Evolutionary conservation across 78 protist genomes (phyloP).

Genomic region (Creolimax fragrantissima): DNA sequence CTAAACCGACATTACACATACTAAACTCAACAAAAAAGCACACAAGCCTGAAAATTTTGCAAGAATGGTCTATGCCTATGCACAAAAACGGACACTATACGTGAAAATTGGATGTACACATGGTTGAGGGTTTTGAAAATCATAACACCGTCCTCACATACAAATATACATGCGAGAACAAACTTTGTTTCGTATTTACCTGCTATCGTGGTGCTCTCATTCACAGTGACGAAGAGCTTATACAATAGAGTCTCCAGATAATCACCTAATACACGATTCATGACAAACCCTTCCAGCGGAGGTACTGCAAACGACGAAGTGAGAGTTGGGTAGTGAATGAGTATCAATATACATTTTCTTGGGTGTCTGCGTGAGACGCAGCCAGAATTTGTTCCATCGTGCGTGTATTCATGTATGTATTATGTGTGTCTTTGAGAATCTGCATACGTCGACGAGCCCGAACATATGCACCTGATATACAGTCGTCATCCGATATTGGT

Average conservation of each 20-base stretch:
- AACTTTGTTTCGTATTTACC: neutral
- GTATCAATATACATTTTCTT: neutral
- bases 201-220: slow-evolving; percentile 75
- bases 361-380: neutral
- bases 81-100: too few relatives aligned
- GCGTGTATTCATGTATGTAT: neutral
- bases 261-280: slow-evolving; percentile 80
- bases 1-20: too few relatives aligned
- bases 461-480: slow-evolving; percentile 10
- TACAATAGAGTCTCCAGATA: slow-evolving; percentile 75
- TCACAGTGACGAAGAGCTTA: slow-evolving; percentile 75
- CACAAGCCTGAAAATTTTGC: too few relatives aligned
- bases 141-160: too few relatives aligned
- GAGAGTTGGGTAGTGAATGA: neutral
- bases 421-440: neutral
- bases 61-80: too few relatives aligned
- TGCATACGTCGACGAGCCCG: too few relatives aligned
- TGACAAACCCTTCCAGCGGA: slow-evolving; percentile 81
- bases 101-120: too few relatives aligned
- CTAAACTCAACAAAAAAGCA: too few relatives aligned
- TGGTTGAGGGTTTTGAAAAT: too few relatives aligned
- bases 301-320: slow-evolving; percentile 60
- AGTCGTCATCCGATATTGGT: slow-evolving; percentile 32
- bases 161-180: too few relatives aligned
- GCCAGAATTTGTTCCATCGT: neutral